These are phyloP conservation scores for Hypoxylon sp. DNA, from an alignment of 2,329 filamentous ascomycete genomes.

Conservation along the genomic window DNA sequence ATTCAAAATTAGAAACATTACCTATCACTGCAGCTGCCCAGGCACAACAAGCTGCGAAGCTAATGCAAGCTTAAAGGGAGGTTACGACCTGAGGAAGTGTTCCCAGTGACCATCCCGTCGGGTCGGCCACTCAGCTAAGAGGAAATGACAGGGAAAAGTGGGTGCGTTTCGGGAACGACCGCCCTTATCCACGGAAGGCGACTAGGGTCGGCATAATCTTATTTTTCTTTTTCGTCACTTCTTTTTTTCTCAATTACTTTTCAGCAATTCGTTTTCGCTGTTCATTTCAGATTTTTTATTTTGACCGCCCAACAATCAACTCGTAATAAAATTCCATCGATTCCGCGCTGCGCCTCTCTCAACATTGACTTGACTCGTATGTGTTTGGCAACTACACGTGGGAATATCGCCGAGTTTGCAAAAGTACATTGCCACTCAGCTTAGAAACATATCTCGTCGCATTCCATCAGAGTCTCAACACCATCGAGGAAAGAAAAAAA, in stretches of 20 bases:
- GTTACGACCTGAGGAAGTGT: constrained; percentile 37
- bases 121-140: constrained; percentile 39
- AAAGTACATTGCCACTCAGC: constrained; percentile 25
- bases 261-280: constrained; percentile 8
- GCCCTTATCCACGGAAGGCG: constrained; percentile 24
- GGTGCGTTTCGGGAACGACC: constrained; percentile 40
- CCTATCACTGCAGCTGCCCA: constrained; percentile 37
- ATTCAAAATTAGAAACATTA: constrained; percentile 36
- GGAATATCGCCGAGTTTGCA: constrained; percentile 30
- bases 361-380: constrained; percentile 16
- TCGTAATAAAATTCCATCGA: constrained; percentile 30
- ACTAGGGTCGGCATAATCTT: constrained; percentile 24
- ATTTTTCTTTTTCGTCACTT: constrained; percentile 15
- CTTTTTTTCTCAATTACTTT: constrained; percentile 10
- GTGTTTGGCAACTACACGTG: constrained; percentile 22
- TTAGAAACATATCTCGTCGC: constrained; percentile 31
- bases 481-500: neutral
- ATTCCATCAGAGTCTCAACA: constrained; percentile 32
- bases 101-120: constrained; percentile 47
- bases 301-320: constrained; percentile 17
- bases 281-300: constrained; percentile 29
- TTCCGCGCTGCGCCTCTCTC: constrained; percentile 31
- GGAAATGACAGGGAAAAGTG: constrained; percentile 33
- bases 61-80: constrained; percentile 47
- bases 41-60: constrained; percentile 40